Conservation (phyloP, 345 rosid genomes). For the Excoecaria agallocha region DNA sequence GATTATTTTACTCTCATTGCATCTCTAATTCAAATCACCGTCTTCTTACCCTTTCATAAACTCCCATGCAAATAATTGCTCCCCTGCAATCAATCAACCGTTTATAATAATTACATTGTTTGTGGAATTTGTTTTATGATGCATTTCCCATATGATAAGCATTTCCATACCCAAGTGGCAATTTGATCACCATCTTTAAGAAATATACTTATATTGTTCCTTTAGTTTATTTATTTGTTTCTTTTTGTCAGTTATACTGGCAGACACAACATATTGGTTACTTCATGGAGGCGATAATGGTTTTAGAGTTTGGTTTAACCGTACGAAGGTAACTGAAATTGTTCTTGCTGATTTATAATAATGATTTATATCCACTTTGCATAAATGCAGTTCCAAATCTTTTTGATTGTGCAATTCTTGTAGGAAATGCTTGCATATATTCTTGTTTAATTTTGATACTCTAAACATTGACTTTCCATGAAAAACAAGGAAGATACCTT, state of each 20-base stretch:
- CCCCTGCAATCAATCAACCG: not conserved
- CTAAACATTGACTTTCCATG: not conserved
- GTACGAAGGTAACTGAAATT: constrained; percentile 57
- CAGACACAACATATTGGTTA: constrained; percentile 70
- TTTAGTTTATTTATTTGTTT: not conserved
- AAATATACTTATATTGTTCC: not conserved
- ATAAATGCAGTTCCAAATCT: not conserved
- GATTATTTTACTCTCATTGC: not conserved
- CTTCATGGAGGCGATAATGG: constrained; percentile 81
- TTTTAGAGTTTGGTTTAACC: constrained; percentile 86
- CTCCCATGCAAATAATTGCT: not conserved
- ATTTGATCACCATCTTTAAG: not conserved
- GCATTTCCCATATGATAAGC: not conserved
- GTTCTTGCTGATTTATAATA: not conserved
- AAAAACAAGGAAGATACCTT: not conserved
- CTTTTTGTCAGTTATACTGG: constrained; percentile 64
- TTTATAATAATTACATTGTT: not conserved
- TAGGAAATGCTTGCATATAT: not conserved
- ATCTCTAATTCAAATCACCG: too few species aligned
- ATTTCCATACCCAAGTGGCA: not conserved
- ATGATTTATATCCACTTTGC: not conserved
- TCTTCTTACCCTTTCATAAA: too few species aligned
- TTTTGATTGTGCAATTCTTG: not conserved
- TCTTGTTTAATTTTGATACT: not conserved
- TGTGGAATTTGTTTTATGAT: not conserved